phyloP scores from a whole-genome alignment of 106 monocot species.

The Dendrobium chrysotoxum region DNA sequence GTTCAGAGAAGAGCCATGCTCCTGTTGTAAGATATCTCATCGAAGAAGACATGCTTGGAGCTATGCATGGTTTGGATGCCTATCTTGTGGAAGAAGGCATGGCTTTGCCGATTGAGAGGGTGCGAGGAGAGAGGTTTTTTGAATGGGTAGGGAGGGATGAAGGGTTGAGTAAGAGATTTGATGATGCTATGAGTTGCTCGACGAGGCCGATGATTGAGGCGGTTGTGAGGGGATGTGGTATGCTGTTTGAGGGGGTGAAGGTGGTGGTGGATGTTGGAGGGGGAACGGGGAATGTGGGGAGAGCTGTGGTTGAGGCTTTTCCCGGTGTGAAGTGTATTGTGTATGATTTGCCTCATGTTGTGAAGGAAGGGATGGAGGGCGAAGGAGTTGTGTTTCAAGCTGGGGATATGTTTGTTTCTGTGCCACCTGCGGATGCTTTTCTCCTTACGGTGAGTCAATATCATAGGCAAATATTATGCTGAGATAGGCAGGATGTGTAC shows the following conservation, averaged over 20 bases:
- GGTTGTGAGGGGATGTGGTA: background rate
- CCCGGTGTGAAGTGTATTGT: constrained; percentile 10
- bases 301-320: constrained; percentile 7
- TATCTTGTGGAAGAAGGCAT: background rate
- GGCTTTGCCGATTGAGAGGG: background rate
- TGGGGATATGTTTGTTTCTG: constrained; percentile 12
- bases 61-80: background rate
- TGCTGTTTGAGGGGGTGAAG: constrained; percentile 4
- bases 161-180: background rate
- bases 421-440: constrained; percentile 10
- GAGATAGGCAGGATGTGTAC: no score
- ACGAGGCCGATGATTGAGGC: background rate
- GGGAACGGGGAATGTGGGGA: constrained; percentile 7
- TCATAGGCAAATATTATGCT: no score
- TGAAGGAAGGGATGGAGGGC: background rate
- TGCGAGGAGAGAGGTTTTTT: background rate
- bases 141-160: background rate
- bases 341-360: constrained; percentile 13
- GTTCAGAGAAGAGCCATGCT: background rate
- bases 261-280: constrained; percentile 26
- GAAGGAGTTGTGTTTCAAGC: background rate
- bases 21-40: background rate
- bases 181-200: constrained; percentile 11
- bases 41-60: background rate
- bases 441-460: constrained; percentile 9